Evolutionary conservation across 2,329 filamentous ascomycete genomes (phyloP).

Genomic region (Epichloe festucae): DNA sequence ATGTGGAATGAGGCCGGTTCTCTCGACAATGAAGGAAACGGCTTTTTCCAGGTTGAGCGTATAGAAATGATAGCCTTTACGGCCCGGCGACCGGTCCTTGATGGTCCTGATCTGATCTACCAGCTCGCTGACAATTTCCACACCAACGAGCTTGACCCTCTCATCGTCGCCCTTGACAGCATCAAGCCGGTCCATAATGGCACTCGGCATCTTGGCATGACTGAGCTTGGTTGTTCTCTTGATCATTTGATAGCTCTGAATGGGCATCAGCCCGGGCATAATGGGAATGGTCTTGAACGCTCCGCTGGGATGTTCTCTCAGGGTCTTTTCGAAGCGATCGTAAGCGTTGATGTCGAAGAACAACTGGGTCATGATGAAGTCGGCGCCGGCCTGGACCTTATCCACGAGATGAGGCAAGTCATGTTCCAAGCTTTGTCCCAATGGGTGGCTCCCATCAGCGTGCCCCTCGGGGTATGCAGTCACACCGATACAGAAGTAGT

Average conservation of each 20-base stretch:
- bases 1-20: slow-evolving; percentile 67
- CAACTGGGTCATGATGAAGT: slow-evolving; percentile 97
- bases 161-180: slow-evolving; percentile 68
- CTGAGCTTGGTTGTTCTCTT: slow-evolving; percentile 89
- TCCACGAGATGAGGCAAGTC: slow-evolving; percentile 84
- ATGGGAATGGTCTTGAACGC: slow-evolving; percentile 79
- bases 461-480: slow-evolving; percentile 94
- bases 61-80: slow-evolving; percentile 89
- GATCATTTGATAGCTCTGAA: slow-evolving; percentile 94
- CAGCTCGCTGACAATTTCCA: slow-evolving; percentile 74
- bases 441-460: slow-evolving; percentile 75
- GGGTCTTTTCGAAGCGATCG: slow-evolving; percentile 58
- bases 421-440: slow-evolving; percentile 54
- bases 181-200: slow-evolving; percentile 57
- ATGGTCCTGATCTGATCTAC: slow-evolving; percentile 63
- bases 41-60: slow-evolving; percentile 94
- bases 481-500: slow-evolving; percentile 94
- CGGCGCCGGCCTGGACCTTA: slow-evolving; percentile 81
- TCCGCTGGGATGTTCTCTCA: slow-evolving; percentile 72
- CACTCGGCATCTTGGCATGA: slow-evolving; percentile 66
- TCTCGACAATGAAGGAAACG: slow-evolving; percentile 83
- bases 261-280: slow-evolving; percentile 91
- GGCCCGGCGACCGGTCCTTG: slow-evolving; percentile 42
- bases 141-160: slow-evolving; percentile 64
- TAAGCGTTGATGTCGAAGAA: slow-evolving; percentile 89